A percentile compares a stretch with the other conserved stretches of the same genome.
These are phyloP conservation scores for Syzygium syzygioides DNA, from an alignment of 441 rosid genomes.

Conservation along the genomic window DNA sequence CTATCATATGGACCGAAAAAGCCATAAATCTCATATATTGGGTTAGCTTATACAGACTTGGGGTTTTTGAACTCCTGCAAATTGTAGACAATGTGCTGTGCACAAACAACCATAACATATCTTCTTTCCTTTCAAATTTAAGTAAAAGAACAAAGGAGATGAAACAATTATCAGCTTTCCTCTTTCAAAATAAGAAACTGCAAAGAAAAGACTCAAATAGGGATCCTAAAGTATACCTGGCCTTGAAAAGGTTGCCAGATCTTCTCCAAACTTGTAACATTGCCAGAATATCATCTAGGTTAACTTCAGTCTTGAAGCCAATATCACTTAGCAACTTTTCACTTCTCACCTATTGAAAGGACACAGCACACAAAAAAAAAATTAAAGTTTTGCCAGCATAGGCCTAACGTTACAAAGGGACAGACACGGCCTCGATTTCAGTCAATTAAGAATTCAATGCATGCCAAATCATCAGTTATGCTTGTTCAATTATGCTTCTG, in stretches of 20 bases:
- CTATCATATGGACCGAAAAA: background rate
- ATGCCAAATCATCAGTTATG: background rate
- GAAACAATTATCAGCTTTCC: background rate
- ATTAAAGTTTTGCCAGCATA: background rate
- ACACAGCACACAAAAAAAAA: background rate
- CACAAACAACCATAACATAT: background rate
- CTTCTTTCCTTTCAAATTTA: background rate
- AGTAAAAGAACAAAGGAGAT: background rate
- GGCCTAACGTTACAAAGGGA: background rate
- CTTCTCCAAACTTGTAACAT: conserved; percentile 55
- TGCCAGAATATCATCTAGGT: conserved; percentile 50
- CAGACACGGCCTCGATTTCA: background rate
- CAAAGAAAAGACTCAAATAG: background rate
- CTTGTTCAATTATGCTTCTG: background rate
- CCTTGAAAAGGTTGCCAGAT: conserved; percentile 45
- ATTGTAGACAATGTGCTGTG: background rate
- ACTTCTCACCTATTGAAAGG: conserved; percentile 61
- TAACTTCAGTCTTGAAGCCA: conserved; percentile 77
- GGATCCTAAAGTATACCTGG: conserved; percentile 46
- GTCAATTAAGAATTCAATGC: background rate
- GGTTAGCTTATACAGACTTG: background rate
- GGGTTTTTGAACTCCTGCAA: background rate
- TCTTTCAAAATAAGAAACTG: background rate
- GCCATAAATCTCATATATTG: background rate
- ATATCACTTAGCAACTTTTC: conserved; percentile 49